phyloP scores from a whole-genome alignment of 2,329 filamentous ascomycete genomes.

The Xylaria polymorpha region DNA sequence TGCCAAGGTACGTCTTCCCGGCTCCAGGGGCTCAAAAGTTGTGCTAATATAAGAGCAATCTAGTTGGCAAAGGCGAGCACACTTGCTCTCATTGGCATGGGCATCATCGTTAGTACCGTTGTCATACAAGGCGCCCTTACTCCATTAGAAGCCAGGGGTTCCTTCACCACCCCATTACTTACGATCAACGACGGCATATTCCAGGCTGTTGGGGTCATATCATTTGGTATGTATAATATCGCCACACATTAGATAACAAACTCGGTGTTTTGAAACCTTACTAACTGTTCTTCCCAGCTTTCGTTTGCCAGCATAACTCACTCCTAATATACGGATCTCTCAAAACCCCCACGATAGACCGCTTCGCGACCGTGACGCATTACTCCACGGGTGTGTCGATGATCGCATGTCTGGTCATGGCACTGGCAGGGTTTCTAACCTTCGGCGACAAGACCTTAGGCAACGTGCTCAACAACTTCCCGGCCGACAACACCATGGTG shows the following conservation, averaged over 20 bases:
- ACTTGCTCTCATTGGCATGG: constrained; percentile 91
- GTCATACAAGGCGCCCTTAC: constrained; percentile 84
- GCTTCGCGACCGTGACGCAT: constrained; percentile 92
- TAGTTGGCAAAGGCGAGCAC: constrained; percentile 96
- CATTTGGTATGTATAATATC: constrained; percentile 75
- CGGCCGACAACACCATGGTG: constrained; percentile 88
- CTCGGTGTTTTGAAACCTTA: not conserved
- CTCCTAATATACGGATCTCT: constrained; percentile 97
- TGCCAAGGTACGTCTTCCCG: constrained; percentile 74
- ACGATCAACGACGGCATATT: constrained; percentile 90
- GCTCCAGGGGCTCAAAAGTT: no score
- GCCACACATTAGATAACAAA: not conserved
- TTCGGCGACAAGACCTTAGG: constrained; percentile 93
- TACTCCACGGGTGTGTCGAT: constrained; percentile 92
- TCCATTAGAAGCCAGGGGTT: constrained; percentile 76
- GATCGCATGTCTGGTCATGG: constrained; percentile 90
- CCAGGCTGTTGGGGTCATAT: constrained; percentile 97
- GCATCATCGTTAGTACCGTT: constrained; percentile 87
- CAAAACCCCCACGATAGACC: constrained; percentile 92
- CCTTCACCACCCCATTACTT: constrained; percentile 75
- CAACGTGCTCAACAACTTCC: constrained; percentile 98
- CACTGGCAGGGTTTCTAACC: constrained; percentile 87
- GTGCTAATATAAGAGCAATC: constrained; percentile 52
- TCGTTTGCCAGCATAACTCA: constrained; percentile 90
- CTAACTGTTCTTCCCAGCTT: constrained; percentile 60